phyloP scores from a whole-genome alignment of 176 grass and related monocot genomes.

The Zea mays region DNA sequence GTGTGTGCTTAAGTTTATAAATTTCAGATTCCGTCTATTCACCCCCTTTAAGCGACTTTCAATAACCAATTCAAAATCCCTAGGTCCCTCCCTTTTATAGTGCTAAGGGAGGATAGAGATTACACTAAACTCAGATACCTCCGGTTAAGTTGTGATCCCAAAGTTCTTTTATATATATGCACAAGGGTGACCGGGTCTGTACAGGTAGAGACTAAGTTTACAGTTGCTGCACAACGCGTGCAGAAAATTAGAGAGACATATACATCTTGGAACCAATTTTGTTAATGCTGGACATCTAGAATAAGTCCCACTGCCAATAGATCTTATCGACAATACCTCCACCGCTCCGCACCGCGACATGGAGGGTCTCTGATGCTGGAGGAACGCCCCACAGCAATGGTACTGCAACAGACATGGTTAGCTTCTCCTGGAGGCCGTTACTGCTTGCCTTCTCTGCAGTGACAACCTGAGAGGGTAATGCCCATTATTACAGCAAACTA shows the following conservation, averaged over 20 bases:
- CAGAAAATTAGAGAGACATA: conserved; percentile 54
- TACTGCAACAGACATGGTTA: conserved; percentile 88
- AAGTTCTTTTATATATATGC: conserved; percentile 45
- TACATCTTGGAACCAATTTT: conserved; percentile 46
- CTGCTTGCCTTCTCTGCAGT: conserved; percentile 77
- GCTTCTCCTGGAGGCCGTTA: conserved; percentile 85
- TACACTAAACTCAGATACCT: too few relatives aligned
- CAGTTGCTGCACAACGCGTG: conserved; percentile 37
- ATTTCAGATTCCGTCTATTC: too few relatives aligned
- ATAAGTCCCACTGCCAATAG: conserved; percentile 96
- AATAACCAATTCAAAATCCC: too few relatives aligned
- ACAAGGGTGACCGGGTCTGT: conserved; percentile 29
- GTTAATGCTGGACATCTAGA: conserved; percentile 55
- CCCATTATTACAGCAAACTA: conserved; percentile 24
- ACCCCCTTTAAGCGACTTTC: too few relatives aligned
- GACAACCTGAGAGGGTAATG: conserved; percentile 54
- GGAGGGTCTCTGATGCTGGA: conserved; percentile 86
- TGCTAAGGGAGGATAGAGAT: too few relatives aligned
- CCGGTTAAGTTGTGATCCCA: background rate
- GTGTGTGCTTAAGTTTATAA: too few relatives aligned
- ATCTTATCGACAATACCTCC: conserved; percentile 97
- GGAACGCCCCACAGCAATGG: conserved; percentile 94
- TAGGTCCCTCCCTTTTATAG: too few relatives aligned
- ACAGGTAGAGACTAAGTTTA: conserved; percentile 28
- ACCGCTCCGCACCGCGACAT: conserved; percentile 74